phyloP scores from a whole-genome alignment of 1,284 basidiomycete species.

The Cryptococcus amylolentus region DNA sequence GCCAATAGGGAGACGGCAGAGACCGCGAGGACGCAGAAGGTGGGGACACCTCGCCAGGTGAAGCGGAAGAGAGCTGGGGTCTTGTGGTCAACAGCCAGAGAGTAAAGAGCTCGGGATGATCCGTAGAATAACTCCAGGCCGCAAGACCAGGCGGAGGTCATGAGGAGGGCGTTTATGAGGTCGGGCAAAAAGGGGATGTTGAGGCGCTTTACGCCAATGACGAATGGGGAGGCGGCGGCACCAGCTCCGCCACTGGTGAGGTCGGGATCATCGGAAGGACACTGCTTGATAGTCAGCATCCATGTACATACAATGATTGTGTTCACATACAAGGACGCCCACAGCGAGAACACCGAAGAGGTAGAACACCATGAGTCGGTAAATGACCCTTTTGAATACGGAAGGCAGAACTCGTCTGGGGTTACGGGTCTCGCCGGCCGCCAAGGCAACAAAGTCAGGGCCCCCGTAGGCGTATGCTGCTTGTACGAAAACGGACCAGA shows the following conservation, averaged over 20 bases:
- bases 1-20: slow-evolving; percentile 8
- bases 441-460: slow-evolving; percentile 25
- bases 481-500: slow-evolving; percentile 18
- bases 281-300: background rate
- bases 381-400: slow-evolving; percentile 66
- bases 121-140: slow-evolving; percentile 34
- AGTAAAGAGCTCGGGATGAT: slow-evolving; percentile 32
- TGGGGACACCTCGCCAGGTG: background rate
- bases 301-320: background rate
- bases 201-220: slow-evolving; percentile 33
- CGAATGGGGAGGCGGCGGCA: slow-evolving; percentile 4
- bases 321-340: slow-evolving; percentile 51
- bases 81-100: slow-evolving; percentile 30
- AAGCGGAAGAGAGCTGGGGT: slow-evolving; percentile 29
- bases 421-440: slow-evolving; percentile 47
- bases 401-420: slow-evolving; percentile 69
- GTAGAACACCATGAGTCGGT: slow-evolving; percentile 67
- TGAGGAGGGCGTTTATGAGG: slow-evolving; percentile 37
- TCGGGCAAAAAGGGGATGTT: slow-evolving; percentile 36
- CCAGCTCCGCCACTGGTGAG: background rate
- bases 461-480: slow-evolving; percentile 29
- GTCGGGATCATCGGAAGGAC: background rate
- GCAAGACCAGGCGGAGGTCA: slow-evolving; percentile 30
- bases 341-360: slow-evolving; percentile 59
- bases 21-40: background rate